phyloP scores from a whole-genome alignment of 140 eudicot species.

The Oenanthe javanica region DNA sequence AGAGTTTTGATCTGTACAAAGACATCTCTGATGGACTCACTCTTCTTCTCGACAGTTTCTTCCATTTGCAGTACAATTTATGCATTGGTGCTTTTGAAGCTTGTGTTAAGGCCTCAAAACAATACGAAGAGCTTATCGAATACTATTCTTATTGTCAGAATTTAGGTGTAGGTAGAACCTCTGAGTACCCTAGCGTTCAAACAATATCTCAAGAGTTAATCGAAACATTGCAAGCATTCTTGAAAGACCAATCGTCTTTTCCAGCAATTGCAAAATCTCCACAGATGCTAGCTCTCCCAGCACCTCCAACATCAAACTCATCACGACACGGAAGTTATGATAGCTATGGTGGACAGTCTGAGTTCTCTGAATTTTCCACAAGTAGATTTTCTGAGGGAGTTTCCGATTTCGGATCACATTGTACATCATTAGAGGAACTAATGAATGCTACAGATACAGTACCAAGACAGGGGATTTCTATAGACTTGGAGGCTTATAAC shows the following conservation, averaged over 20 bases:
- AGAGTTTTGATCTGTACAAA: constrained; percentile 55
- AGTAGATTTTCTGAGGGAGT: constrained; percentile 15
- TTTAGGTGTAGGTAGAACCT: constrained; percentile 44
- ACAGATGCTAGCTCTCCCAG: constrained; percentile 13
- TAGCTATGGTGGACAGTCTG: constrained; percentile 22
- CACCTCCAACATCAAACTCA: constrained; percentile 2
- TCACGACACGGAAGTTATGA: constrained; percentile 9
- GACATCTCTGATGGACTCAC: constrained; percentile 59
- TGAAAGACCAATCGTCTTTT: constrained; percentile 48
- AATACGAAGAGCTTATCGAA: constrained; percentile 39
- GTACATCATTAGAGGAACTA: constrained; percentile 41
- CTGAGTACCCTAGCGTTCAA: constrained; percentile 51
- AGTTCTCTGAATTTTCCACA: constrained; percentile 22
- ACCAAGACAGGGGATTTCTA: constrained; percentile 29
- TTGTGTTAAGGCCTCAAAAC: constrained; percentile 51
- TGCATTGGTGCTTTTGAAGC: constrained; percentile 37
- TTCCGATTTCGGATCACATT: constrained; percentile 24
- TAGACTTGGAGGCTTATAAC: constrained; percentile 37
- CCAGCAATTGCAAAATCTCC: constrained; percentile 14
- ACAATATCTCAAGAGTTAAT: constrained; percentile 39
- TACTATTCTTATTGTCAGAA: constrained; percentile 42
- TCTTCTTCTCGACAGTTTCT: constrained; percentile 51
- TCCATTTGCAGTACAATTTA: constrained; percentile 42
- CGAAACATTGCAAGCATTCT: constrained; percentile 45
- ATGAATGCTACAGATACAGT: constrained; percentile 36